Evolutionary conservation across 805 yeast species (phyloP).

Genomic region (Saturnispora silvae): DNA sequence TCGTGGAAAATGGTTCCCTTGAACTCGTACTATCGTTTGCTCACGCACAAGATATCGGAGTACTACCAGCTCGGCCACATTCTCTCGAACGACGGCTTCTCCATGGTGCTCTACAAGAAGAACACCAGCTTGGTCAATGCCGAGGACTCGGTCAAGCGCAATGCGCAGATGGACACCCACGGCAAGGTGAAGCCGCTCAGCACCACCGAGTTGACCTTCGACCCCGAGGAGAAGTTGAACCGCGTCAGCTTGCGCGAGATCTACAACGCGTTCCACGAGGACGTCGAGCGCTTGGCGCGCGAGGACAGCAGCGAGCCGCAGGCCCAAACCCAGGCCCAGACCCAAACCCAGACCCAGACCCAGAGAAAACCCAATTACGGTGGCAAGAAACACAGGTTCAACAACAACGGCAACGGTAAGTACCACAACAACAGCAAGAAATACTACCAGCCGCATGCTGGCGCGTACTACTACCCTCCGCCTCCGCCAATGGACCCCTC

Average conservation of each 20-base stretch:
- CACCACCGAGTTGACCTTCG: conserved; percentile 22
- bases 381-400: no score
- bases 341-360: no score
- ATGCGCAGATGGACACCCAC: conserved; percentile 23
- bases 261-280: conserved; percentile 14
- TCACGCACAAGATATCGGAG: conserved; percentile 62
- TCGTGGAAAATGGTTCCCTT: conserved; percentile 39
- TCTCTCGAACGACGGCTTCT: conserved; percentile 39
- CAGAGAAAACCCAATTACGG: no score
- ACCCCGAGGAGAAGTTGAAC: conserved; percentile 24
- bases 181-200: conserved; percentile 26
- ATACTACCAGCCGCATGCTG: no score
- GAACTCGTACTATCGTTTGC: conserved; percentile 58
- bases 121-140: conserved; percentile 29
- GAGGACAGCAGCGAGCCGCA: no score
- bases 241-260: conserved; percentile 23
- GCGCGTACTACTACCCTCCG: no score
- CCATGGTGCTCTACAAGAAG: conserved; percentile 31
- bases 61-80: conserved; percentile 54
- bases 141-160: conserved; percentile 23
- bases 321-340: no score
- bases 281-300: neutral
- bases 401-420: no score
- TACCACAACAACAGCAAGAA: no score
- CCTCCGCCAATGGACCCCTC: no score